phyloP scores from a whole-genome alignment of 768 basidiomycete species.

The Boletus pseudo-olivaceus region DNA sequence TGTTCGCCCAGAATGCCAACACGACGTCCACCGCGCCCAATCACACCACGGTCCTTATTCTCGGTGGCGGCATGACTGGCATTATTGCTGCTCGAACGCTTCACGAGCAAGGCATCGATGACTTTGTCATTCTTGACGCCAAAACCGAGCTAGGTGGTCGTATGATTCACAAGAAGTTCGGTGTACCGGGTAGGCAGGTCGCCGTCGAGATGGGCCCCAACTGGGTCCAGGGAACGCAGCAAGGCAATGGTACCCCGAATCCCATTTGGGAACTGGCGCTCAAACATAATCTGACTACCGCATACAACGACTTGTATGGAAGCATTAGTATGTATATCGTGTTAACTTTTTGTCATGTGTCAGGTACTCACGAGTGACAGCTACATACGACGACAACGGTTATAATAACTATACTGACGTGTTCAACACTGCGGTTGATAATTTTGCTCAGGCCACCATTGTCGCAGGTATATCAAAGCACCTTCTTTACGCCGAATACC shows the following conservation, averaged over 20 bases:
- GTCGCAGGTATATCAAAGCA: slow-evolving; percentile 38
- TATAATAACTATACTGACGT: slow-evolving; percentile 44
- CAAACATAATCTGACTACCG: slow-evolving; percentile 50
- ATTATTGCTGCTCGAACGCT: slow-evolving; percentile 62
- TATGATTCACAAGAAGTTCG: slow-evolving; percentile 48
- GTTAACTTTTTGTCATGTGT: neutral
- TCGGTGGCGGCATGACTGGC: slow-evolving; percentile 66
- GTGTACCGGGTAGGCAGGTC: slow-evolving; percentile 32
- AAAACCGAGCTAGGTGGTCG: slow-evolving; percentile 60
- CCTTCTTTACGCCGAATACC: slow-evolving; percentile 32
- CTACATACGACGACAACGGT: slow-evolving; percentile 54
- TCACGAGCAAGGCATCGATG: slow-evolving; percentile 46
- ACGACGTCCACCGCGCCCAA: neutral
- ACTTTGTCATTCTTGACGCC: slow-evolving; percentile 62
- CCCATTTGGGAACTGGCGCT: slow-evolving; percentile 57
- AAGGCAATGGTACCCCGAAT: slow-evolving; percentile 48
- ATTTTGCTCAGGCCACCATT: slow-evolving; percentile 40
- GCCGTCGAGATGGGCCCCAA: slow-evolving; percentile 58
- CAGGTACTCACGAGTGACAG: slow-evolving; percentile 26
- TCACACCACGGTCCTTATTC: slow-evolving; percentile 45
- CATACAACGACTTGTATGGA: slow-evolving; percentile 42
- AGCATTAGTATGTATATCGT: slow-evolving; percentile 41
- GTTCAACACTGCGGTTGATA: slow-evolving; percentile 39
- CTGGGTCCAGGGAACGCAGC: slow-evolving; percentile 57
- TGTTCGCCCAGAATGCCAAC: slow-evolving; percentile 3